A percentile compares a stretch with the other conserved stretches of the same genome.
phyloP scores from a whole-genome alignment of 352 stramenopile genomes.

The Pythium apleroticum region DNA sequence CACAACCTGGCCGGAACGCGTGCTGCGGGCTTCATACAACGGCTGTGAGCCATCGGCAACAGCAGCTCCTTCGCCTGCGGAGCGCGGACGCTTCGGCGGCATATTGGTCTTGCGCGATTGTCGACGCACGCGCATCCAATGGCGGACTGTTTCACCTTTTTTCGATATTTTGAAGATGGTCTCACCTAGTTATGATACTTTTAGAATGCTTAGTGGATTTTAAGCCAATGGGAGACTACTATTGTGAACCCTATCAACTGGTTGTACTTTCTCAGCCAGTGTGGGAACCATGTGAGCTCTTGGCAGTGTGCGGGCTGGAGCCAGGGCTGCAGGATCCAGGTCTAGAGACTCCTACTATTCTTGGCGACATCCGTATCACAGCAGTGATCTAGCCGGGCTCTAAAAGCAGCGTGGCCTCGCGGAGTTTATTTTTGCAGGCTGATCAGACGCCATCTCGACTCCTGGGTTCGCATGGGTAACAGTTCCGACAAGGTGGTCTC shows the following conservation, averaged over 20 bases:
- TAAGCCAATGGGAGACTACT: too few species aligned
- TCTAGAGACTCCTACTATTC: too few species aligned
- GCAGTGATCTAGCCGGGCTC: neutral
- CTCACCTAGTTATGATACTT: neutral
- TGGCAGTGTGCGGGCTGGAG: too few species aligned
- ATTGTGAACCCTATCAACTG: neutral
- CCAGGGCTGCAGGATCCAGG: too few species aligned
- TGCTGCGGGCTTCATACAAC: constrained; percentile 42
- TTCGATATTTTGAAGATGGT: neutral
- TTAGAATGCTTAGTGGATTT: neutral
- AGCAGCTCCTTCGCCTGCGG: constrained; percentile 1
- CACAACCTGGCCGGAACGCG: constrained; percentile 61
- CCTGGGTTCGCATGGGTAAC: neutral
- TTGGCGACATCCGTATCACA: neutral
- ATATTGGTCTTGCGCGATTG: constrained; percentile 1
- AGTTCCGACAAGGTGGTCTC: neutral
- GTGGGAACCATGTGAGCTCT: too few species aligned
- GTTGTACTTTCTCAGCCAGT: neutral
- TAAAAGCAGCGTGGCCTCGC: neutral
- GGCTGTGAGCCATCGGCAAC: neutral
- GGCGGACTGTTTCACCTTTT: neutral
- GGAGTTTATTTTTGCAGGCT: neutral
- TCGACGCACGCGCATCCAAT: neutral
- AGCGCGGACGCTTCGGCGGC: constrained; percentile 27
- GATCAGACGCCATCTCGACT: neutral